Evolutionary conservation across 345 rosid species (phyloP), one percentile per base, ranked within the genome.

Genomic region (Clarkia xantiana): DNA sequence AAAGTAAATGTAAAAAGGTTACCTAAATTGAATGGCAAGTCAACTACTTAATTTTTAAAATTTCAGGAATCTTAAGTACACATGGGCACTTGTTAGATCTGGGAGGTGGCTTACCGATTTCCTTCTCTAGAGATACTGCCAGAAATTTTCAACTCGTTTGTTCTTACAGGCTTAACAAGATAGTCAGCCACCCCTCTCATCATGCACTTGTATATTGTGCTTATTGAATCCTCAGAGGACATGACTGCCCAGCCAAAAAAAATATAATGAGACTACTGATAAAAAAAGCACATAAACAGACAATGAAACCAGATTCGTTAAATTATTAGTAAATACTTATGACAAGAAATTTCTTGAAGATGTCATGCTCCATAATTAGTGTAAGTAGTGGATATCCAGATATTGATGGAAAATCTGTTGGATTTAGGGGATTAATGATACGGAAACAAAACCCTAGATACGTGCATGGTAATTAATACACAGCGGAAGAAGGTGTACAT

Each of bases 121-220:
- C 76, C 89, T 84, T 71, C 96, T 84, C 98, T 94, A 91, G 25
- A 81, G 87, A 71, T 91, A 96, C 72, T 84, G 98, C 98, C 98
- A 91, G 54, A 91, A 72, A 66, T 81, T 86, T 78, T 86, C 50
- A 91, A 57, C 71, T 91, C 98, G 47, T 84, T 91, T 67, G 76
- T 86, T 71, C 98, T 75, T 50, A 91, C 62, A 13, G 98, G 98
- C 72, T 91, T 91, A n/a, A 91, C 94, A 47, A 91, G 94, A 69
- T 83, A 91, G 62, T 91, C 98, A 17, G 82, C 86, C 23, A 94
- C 90, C 58, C 96, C 98, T 68, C 75, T 84, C 77, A 81, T 57
- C 94, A 91, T 82, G 60, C 98, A 91, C 55, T 78, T 91, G 56
- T 83, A 91, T 45, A 91, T 96, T 0, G 89, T 78, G 62, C 80